Conservation (phyloP, 2,329 filamentous ascomycete genomes). For the Ceratocystis papillata region DNA sequence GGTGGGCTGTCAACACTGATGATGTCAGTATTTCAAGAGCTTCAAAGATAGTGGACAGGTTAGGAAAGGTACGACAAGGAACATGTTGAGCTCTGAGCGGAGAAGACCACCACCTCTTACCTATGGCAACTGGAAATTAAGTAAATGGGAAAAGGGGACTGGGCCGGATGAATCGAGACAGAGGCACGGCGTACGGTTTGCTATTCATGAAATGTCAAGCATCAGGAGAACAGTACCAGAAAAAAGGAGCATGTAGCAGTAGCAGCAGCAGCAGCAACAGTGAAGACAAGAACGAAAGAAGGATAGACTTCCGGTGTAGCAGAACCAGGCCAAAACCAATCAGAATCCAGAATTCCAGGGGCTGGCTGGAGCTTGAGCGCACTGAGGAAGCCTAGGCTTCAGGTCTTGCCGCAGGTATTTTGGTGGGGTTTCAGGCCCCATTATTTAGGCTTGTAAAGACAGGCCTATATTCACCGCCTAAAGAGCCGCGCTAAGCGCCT, state of each 20-base stretch:
- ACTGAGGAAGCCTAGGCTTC: not conserved
- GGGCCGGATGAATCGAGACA: not conserved
- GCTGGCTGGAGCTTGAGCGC: conserved; percentile 14
- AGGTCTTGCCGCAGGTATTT: conserved; percentile 10
- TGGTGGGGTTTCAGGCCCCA: conserved; percentile 7
- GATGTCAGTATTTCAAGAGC: conserved; percentile 1
- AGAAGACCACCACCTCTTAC: not conserved
- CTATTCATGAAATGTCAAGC: not conserved
- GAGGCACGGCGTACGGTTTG: not conserved
- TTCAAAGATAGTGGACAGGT: not conserved
- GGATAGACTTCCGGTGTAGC: not conserved
- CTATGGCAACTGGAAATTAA: too few relatives aligned
- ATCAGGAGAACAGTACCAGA: not conserved
- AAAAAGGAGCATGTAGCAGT: not conserved
- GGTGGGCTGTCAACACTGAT: conserved; percentile 29
- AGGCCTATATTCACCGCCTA: not conserved
- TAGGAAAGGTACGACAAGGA: conserved; percentile 5
- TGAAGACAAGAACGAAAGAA: not conserved
- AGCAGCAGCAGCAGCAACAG: not conserved
- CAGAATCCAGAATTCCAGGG: conserved; percentile 15
- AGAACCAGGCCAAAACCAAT: not conserved
- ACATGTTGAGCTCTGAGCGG: not conserved
- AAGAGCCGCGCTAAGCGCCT: not conserved
- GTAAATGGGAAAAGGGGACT: too few relatives aligned
- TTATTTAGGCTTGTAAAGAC: not conserved